Evolutionary conservation across 1,284 basidiomycete genomes (phyloP).

Genomic region (Melampsora americana): DNA sequence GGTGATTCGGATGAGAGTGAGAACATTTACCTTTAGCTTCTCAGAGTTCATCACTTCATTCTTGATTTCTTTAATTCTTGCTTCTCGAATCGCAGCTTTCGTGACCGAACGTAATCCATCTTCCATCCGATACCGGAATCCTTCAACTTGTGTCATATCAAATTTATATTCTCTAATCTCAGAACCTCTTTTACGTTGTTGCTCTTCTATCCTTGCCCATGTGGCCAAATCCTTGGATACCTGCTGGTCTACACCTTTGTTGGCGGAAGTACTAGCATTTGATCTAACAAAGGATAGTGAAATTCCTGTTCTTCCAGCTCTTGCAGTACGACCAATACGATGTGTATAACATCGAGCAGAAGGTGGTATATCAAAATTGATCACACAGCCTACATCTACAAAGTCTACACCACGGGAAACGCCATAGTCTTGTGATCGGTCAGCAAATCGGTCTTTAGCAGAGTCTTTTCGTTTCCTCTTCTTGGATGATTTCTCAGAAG

Average conservation of each 20-base stretch:
- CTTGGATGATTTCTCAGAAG: constrained; percentile 11
- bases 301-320: constrained; percentile 89
- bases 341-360: constrained; percentile 90
- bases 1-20: not conserved
- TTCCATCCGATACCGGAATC: constrained; percentile 98
- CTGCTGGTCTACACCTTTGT: constrained; percentile 60
- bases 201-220: constrained; percentile 72
- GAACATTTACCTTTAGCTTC: constrained; percentile 75
- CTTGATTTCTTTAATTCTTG: constrained; percentile 89
- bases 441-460: constrained; percentile 41
- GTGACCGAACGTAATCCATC: constrained; percentile 90
- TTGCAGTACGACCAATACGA: constrained; percentile 90
- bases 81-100: constrained; percentile 78
- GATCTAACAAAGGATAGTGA: constrained; percentile 76
- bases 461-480: constrained; percentile 50
- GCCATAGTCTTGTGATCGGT: constrained; percentile 70
- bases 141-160: constrained; percentile 90
- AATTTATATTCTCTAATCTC: constrained; percentile 87
- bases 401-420: constrained; percentile 97
- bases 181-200: constrained; percentile 67
- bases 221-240: constrained; percentile 64
- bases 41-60: constrained; percentile 89
- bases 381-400: constrained; percentile 90
- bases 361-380: constrained; percentile 95
- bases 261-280: constrained; percentile 71